phyloP scores from a whole-genome alignment of 139 green algal genomes.

The Picochlorum sp. region DNA sequence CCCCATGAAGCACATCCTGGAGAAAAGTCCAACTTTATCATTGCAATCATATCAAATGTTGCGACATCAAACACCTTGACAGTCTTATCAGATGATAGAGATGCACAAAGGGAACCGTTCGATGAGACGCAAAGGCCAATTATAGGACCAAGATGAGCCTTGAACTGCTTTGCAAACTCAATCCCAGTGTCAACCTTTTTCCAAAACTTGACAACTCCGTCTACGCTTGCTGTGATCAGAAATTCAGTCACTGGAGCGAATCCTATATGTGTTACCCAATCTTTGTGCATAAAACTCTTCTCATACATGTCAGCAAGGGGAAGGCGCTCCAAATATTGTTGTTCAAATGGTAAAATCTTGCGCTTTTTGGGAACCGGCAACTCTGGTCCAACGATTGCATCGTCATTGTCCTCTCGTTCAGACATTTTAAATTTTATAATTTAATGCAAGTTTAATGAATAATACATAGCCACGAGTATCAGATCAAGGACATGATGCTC shows the following conservation, averaged over 20 bases:
- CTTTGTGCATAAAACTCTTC: constrained; percentile 95
- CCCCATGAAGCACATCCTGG: constrained; percentile 79
- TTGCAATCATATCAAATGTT: constrained; percentile 95
- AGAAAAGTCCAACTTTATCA: constrained; percentile 76
- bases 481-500: constrained; percentile 1
- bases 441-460: not conserved
- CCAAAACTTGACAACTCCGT: constrained; percentile 98
- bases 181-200: constrained; percentile 82
- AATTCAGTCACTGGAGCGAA: constrained; percentile 57
- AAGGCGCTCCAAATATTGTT: constrained; percentile 62
- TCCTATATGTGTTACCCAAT: constrained; percentile 81
- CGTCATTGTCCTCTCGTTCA: not conserved
- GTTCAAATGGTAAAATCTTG: constrained; percentile 68
- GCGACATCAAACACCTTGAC: constrained; percentile 87
- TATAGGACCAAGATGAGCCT: constrained; percentile 75
- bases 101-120: constrained; percentile 34
- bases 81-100: constrained; percentile 33
- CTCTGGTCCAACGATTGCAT: not conserved
- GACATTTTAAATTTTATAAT: not conserved
- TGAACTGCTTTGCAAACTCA: constrained; percentile 86
- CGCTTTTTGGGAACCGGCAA: not conserved
- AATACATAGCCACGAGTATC: no score
- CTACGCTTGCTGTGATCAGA: constrained; percentile 70
- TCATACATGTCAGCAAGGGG: constrained; percentile 87
- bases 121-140: constrained; percentile 36